Evolutionary conservation across 139 green algal species (phyloP), one percentile per base, ranked within the genome.

Genomic region (Picochlorum costavermella): DNA sequence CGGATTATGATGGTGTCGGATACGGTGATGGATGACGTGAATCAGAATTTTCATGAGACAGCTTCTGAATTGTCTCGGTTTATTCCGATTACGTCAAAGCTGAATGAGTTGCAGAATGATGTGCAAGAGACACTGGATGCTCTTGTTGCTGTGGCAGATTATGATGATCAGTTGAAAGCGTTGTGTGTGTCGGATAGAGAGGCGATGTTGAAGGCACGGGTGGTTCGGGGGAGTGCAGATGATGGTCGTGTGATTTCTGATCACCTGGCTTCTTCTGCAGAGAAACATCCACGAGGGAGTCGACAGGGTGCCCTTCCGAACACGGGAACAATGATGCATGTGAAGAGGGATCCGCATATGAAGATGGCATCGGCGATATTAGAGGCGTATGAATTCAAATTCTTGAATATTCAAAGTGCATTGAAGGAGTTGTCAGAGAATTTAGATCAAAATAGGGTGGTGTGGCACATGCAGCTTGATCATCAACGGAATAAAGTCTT

Each of bases 381-480:
- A 61, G 75, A 83, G 29, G 69, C 49, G 26, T 81, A 81, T 23
- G 75, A 84, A 68, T 70, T 69, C 49, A 74, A 78, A 49, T 56
- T 84, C 2, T 51, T 69, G 60, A 60, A 58, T 43, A 75, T 67
- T 33, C 60, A 70, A 50, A 37, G 60, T 31, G 33, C 49, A 9
- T 49, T 78, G 51, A 61, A 75, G 51, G 77, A 83, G 48, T 55
- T 74, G 62, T 44, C 60, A 10, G 66, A 76, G 45, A 77, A 66
- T 50, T 56, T 84, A 57, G 74, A 84, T 48, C 67, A 74, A 49
- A 71, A 65, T 11, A 29, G 71, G 16, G 74, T 75, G 29, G 69
- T 84, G 50, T 84, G 78, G 78, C 68, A 70, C 63, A 83, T 84
- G 75, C 71, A 80, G 58, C 72, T 84, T 23, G 73, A 76, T 44